A percentile compares a stretch with the other conserved stretches of the same genome.
These are phyloP conservation scores for Theileria annulata DNA, from an alignment of 169 alveolate genomes.

Conservation along the genomic window DNA sequence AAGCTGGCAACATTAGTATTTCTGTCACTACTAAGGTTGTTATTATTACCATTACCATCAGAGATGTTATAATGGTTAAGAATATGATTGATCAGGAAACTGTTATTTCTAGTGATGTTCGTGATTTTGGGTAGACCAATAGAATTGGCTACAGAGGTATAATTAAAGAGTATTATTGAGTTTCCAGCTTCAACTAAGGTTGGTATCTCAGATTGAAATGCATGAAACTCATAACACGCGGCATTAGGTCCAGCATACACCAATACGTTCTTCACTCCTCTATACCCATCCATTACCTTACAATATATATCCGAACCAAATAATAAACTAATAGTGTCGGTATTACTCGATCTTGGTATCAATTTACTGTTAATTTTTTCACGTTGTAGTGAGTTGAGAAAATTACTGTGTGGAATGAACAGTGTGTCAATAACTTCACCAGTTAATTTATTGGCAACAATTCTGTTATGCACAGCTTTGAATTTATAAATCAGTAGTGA, in stretches of 20 bases:
- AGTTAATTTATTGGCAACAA: conserved; percentile 5
- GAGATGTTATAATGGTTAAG: background rate
- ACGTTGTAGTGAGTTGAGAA: background rate
- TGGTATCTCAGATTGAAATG: conserved; percentile 6
- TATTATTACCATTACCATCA: background rate
- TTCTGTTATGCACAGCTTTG: conserved; percentile 19
- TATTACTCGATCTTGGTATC: background rate
- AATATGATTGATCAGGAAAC: background rate
- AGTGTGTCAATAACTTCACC: conserved; percentile 16
- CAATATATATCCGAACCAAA: conserved; percentile 30
- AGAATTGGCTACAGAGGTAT: conserved; percentile 28
- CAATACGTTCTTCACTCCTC: conserved; percentile 8
- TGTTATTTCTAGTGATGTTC: conserved; percentile 22
- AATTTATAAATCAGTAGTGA: conserved; percentile 11
- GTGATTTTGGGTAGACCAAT: conserved; percentile 23
- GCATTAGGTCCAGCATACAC: conserved; percentile 33
- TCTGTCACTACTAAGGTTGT: background rate
- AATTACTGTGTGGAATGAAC: conserved; percentile 17
- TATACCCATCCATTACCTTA: conserved; percentile 11
- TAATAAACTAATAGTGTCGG: background rate
- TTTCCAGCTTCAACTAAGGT: conserved; percentile 19
- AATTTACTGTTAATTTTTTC: background rate
- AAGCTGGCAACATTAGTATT: background rate
- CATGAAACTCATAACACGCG: conserved; percentile 27
- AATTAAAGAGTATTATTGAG: conserved; percentile 31